phyloP scores from a whole-genome alignment of 306 rosid genomes.

The Begonia loranthoides region DNA sequence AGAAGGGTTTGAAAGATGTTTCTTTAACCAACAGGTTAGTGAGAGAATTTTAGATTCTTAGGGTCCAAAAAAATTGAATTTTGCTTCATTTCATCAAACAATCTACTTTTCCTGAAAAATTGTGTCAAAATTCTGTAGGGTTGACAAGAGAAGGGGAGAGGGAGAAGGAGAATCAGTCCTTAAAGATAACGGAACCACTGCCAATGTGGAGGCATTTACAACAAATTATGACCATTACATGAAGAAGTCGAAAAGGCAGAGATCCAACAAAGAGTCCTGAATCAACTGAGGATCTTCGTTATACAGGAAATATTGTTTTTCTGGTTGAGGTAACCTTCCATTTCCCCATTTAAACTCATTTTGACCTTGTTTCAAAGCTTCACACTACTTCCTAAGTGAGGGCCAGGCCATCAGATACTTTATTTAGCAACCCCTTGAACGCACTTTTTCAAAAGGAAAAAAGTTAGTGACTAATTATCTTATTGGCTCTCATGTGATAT shows the following conservation, averaged over 20 bases:
- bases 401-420: no score
- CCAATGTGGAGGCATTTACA: conserved; percentile 11
- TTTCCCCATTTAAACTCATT: no score
- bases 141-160: conserved; percentile 32
- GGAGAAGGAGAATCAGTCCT: conserved; percentile 18
- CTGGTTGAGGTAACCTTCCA: no score
- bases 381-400: no score
- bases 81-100: background rate
- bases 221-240: conserved; percentile 14
- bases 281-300: background rate
- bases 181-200: conserved; percentile 13
- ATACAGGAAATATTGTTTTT: no score
- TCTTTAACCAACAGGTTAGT: conserved; percentile 31
- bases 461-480: no score
- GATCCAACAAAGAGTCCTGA: conserved; percentile 21
- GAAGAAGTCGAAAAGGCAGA: conserved; percentile 29
- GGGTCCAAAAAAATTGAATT: conserved; percentile 1
- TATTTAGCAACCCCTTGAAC: no score
- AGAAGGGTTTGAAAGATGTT: conserved; percentile 28
- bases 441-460: no score
- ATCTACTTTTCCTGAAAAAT: background rate
- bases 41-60: conserved; percentile 2
- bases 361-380: no score
- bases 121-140: conserved; percentile 17
- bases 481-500: no score